A percentile compares a stretch with the other conserved stretches of the same genome.
These are phyloP conservation scores for Pythium aristosporum DNA, from an alignment of 352 stramenopile genomes.

Conservation along the genomic window DNA sequence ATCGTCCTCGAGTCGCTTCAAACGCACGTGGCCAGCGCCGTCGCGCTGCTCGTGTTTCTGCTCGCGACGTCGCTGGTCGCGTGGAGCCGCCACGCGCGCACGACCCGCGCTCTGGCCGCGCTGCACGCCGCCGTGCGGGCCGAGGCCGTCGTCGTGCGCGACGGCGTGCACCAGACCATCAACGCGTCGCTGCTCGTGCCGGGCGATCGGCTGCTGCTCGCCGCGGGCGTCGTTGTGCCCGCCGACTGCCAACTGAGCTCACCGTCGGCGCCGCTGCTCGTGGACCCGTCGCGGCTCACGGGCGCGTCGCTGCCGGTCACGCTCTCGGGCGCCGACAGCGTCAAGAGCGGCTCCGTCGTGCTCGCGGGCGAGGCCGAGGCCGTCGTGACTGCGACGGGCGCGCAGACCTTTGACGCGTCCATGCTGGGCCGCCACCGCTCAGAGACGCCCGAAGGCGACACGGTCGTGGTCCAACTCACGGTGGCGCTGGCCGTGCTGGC, in stretches of 20 bases:
- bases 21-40: conserved; percentile 54
- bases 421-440: conserved; percentile 72
- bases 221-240: conserved; percentile 88
- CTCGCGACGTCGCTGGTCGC: conserved; percentile 65
- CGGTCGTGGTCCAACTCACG: conserved; percentile 92
- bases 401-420: conserved; percentile 90
- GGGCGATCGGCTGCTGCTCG: conserved; percentile 92
- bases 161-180: conserved; percentile 87
- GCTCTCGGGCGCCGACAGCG: conserved; percentile 71
- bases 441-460: conserved; percentile 80
- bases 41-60: conserved; percentile 71
- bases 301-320: conserved; percentile 94
- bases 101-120: conserved; percentile 79
- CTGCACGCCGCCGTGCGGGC: conserved; percentile 87
- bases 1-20: conserved; percentile 80
- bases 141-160: conserved; percentile 84
- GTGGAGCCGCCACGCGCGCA: conserved; percentile 84
- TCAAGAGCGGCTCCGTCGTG: conserved; percentile 87
- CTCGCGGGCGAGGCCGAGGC: conserved; percentile 91
- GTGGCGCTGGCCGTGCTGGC: conserved; percentile 89
- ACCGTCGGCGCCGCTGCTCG: conserved; percentile 80
- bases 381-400: conserved; percentile 87
- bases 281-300: conserved; percentile 90
- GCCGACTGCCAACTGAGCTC: conserved; percentile 89
- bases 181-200: conserved; percentile 91